Evolutionary conservation across 441 rosid genomes (phyloP).

Genomic region (Breynia disticha): DNA sequence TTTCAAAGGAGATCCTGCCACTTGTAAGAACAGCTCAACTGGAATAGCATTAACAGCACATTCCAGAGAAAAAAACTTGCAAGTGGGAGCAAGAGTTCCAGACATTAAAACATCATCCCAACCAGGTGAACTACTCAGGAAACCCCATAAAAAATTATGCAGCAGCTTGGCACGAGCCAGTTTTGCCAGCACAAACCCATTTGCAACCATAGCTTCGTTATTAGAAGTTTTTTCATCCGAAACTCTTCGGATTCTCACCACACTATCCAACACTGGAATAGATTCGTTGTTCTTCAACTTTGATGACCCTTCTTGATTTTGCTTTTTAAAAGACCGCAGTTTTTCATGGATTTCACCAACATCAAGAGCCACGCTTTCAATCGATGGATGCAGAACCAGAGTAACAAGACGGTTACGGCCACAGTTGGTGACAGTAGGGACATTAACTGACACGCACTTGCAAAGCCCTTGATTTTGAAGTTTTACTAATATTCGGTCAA

Average conservation of each 20-base stretch:
- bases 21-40: constrained; percentile 75
- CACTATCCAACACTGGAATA: constrained; percentile 62
- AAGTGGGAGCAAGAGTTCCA: constrained; percentile 26
- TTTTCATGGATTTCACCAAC: constrained; percentile 61
- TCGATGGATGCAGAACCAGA: constrained; percentile 79
- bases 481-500: constrained; percentile 61
- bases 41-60: constrained; percentile 75
- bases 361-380: constrained; percentile 50
- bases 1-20: constrained; percentile 64
- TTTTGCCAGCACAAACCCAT: constrained; percentile 92
- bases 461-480: constrained; percentile 87
- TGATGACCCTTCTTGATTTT: constrained; percentile 48
- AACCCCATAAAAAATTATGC: constrained; percentile 80
- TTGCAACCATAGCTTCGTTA: constrained; percentile 79
- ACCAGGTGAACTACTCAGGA: constrained; percentile 41
- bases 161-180: constrained; percentile 88
- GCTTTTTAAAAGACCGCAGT: constrained; percentile 76
- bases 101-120: constrained; percentile 43
- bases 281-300: constrained; percentile 43
- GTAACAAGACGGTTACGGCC: constrained; percentile 51
- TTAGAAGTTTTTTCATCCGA: constrained; percentile 43
- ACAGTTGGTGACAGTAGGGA: constrained; percentile 79
- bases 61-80: constrained; percentile 61
- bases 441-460: constrained; percentile 47
- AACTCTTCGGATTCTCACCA: constrained; percentile 53